Evolutionary conservation across 2,329 filamentous ascomycete species (phyloP), one percentile per base, ranked within the genome.

Genomic region (Microdochium trichocladiopsis): DNA sequence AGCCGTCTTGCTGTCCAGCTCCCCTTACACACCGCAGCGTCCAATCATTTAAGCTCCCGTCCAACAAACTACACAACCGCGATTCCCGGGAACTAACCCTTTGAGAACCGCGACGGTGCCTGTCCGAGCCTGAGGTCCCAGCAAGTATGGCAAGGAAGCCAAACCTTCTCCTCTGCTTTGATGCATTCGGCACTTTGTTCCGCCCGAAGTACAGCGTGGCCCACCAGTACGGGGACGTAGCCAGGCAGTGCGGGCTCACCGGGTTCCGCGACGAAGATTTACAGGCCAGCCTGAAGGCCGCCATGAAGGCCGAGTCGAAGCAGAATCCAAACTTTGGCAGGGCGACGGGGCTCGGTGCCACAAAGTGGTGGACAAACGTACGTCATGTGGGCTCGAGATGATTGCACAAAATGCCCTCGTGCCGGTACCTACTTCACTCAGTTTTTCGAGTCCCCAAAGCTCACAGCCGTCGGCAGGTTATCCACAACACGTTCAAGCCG

Each of bases 131-230:
- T n/a, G n/a, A n/a, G n/a, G n/a, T 16, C 3, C 12, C 16, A 45
- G 5, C 4, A 22, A 45, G 18, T 31, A 45, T 45, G 41, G 41
- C 41, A 3, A 21, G 21, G 12, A 45, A 23, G 37, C 59, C 55
- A 18, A 79, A 80, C 54, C 70, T 86, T 2, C 65, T 86, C 1
- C 63, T 86, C 1, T 82, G 79, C 54, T 79, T 86, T 51, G 83
- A 87, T 62, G 83, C 82, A 4, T 86, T 85, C 57, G 81, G 79
- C n/a, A 87, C 83, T 0, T 68, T 87, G 2, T 85, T 83, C 64
- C 68, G 64, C 11, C 80, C 82, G 0, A 74, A 69, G 49, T 59
- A 61, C 10, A 67, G 78, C 1, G 73, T 86, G 8, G 68, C 72
- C 4, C 62, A 69, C 50, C 78, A 83, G 57, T 87, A 87, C 62